Evolutionary conservation across 352 stramenopile genomes (phyloP).

Genomic region (Phytophthora palmivora): DNA sequence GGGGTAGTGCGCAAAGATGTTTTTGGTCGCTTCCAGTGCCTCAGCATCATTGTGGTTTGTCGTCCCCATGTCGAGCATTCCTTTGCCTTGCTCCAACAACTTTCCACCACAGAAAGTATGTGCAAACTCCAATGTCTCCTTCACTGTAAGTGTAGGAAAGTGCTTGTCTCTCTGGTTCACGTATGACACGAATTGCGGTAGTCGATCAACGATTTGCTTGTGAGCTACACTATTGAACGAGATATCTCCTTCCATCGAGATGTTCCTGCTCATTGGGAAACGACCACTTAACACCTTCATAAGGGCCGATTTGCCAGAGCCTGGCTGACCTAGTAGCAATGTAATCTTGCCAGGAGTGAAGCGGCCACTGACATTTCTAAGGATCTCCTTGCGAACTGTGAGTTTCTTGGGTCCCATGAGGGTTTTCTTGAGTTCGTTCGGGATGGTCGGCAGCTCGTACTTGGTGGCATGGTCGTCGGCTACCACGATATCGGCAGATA

Average conservation of each 20-base stretch:
- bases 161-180: slow-evolving; percentile 22
- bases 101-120: slow-evolving; percentile 42
- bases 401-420: slow-evolving; percentile 31
- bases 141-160: slow-evolving; percentile 16
- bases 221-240: slow-evolving; percentile 34
- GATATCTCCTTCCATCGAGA: slow-evolving; percentile 33
- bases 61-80: slow-evolving; percentile 38
- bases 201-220: slow-evolving; percentile 20
- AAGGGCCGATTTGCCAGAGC: slow-evolving; percentile 16
- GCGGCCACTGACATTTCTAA: slow-evolving; percentile 35
- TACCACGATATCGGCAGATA: slow-evolving; percentile 23
- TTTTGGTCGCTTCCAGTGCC: slow-evolving; percentile 18
- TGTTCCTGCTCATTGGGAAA: slow-evolving; percentile 43
- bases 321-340: slow-evolving; percentile 13
- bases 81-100: slow-evolving; percentile 28
- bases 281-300: slow-evolving; percentile 47
- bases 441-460: slow-evolving; percentile 23
- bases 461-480: slow-evolving; percentile 23
- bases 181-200: slow-evolving; percentile 31
- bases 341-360: slow-evolving; percentile 34
- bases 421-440: slow-evolving; percentile 38
- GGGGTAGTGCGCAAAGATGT: slow-evolving; percentile 27
- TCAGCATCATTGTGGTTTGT: slow-evolving; percentile 25
- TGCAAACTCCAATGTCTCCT: slow-evolving; percentile 26
- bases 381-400: slow-evolving; percentile 39